phyloP scores from a whole-genome alignment of 78 protist species.

The Planoprotostelium fungivorum region DNA sequence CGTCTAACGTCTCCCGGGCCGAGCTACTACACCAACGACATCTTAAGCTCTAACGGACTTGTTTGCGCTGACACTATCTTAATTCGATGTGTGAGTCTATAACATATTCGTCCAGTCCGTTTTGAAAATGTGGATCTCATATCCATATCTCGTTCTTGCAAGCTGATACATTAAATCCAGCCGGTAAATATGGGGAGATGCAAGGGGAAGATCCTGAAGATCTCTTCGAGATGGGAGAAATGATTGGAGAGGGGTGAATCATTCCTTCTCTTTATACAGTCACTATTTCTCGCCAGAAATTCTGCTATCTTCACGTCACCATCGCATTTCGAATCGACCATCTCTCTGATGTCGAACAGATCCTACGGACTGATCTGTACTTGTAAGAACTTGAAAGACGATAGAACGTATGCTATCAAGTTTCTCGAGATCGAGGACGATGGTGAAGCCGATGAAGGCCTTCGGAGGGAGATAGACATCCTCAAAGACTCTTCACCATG shows the following conservation, averaged over 20 bases:
- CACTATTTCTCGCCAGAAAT: background rate
- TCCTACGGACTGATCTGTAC: slow-evolving; percentile 65
- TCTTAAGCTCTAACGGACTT: too few relatives aligned
- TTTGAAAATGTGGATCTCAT: too few relatives aligned
- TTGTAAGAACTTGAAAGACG: slow-evolving; percentile 44
- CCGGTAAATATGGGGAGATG: slow-evolving; percentile 20
- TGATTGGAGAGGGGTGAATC: slow-evolving; percentile 51
- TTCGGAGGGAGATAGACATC: slow-evolving; percentile 53
- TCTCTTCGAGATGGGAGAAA: slow-evolving; percentile 50
- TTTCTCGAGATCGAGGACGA: slow-evolving; percentile 60
- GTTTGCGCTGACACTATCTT: too few relatives aligned
- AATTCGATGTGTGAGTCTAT: too few relatives aligned
- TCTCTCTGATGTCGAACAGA: background rate
- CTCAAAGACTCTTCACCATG: slow-evolving; percentile 47
- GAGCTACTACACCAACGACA: too few relatives aligned
- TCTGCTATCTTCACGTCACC: background rate
- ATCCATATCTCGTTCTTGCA: too few relatives aligned
- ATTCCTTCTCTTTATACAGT: background rate
- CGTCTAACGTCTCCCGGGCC: too few relatives aligned
- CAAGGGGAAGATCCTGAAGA: slow-evolving; percentile 64
- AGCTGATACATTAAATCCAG: too few relatives aligned
- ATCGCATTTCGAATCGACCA: background rate
- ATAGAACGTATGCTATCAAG: slow-evolving; percentile 49
- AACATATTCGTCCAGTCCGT: too few relatives aligned
- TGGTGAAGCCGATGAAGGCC: slow-evolving; percentile 33